Percentiles rank a stretch among this genome's conserved stretches.
Evolutionary conservation across 768 basidiomycete genomes (phyloP).

Genomic region (Calocybe indica): DNA sequence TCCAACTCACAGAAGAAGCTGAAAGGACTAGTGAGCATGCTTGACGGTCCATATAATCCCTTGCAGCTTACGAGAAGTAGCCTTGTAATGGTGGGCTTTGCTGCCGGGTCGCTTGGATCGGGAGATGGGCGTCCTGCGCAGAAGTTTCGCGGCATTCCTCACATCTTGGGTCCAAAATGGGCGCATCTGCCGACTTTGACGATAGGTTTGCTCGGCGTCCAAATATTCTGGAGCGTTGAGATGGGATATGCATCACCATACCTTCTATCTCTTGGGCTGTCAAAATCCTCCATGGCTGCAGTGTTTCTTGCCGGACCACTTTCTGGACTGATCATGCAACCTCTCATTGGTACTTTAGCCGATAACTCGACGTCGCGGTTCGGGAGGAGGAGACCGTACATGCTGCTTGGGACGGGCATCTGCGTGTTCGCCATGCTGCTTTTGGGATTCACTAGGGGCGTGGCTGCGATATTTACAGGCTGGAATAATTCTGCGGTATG

Average conservation of each 20-base stretch:
- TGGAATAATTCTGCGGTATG: slow-evolving; percentile 23
- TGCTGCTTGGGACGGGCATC: slow-evolving; percentile 63
- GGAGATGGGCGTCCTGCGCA: not conserved
- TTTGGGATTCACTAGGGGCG: slow-evolving; percentile 72
- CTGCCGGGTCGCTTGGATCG: no score
- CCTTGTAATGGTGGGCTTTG: no score
- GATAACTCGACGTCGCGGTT: slow-evolving; percentile 81
- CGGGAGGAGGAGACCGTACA: slow-evolving; percentile 84
- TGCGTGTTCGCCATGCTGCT: slow-evolving; percentile 71
- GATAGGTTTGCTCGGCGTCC: slow-evolving; percentile 75
- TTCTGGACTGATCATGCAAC: slow-evolving; percentile 88
- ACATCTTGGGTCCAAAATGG: slow-evolving; percentile 65
- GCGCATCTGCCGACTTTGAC: slow-evolving; percentile 65
- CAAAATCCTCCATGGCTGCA: slow-evolving; percentile 81
- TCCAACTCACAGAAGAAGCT: no score
- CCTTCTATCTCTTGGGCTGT: slow-evolving; percentile 80
- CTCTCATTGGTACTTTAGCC: slow-evolving; percentile 82
- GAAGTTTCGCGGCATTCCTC: slow-evolving; percentile 38
- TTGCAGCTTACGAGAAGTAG: no score
- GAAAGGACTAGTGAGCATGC: no score
- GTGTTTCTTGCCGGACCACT: slow-evolving; percentile 92
- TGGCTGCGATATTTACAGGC: slow-evolving; percentile 47
- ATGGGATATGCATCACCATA: slow-evolving; percentile 93
- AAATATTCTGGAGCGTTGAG: slow-evolving; percentile 90
- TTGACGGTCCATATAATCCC: no score